Evolutionary conservation across 2,329 filamentous ascomycete genomes (phyloP).

Genomic region (Hypoxylon sp.): DNA sequence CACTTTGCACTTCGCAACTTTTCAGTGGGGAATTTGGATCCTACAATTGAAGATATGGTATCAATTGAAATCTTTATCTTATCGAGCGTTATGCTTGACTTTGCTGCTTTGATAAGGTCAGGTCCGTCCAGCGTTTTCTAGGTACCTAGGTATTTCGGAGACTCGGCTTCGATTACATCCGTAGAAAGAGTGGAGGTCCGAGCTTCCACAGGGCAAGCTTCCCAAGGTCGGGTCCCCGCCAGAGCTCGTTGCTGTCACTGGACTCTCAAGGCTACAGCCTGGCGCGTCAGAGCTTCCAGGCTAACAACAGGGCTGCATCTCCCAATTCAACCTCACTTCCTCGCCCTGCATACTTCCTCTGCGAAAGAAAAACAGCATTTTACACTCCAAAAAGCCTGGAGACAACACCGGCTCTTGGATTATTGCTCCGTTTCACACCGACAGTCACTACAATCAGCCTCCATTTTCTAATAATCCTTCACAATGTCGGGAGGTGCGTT

Average conservation of each 20-base stretch:
- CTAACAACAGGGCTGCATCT: constrained; percentile 30
- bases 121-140: background rate
- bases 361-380: constrained; percentile 4
- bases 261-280: constrained; percentile 40
- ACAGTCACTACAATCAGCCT: constrained; percentile 20
- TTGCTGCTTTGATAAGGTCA: constrained; percentile 12
- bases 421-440: constrained; percentile 7
- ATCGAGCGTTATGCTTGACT: constrained; percentile 10
- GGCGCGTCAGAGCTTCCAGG: constrained; percentile 42
- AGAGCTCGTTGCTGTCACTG: constrained; percentile 20
- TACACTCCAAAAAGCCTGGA: constrained; percentile 4
- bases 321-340: constrained; percentile 27
- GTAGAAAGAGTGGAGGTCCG: constrained; percentile 6
- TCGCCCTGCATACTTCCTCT: background rate
- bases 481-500: constrained; percentile 64
- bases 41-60: constrained; percentile 7
- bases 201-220: constrained; percentile 12
- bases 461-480: constrained; percentile 44
- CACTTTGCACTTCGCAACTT: constrained; percentile 42
- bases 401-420: constrained; percentile 1
- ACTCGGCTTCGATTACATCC: constrained; percentile 37
- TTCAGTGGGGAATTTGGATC: constrained; percentile 40
- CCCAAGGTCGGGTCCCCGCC: constrained; percentile 18
- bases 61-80: constrained; percentile 19
- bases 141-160: background rate